Conservation (phyloP, 2,329 filamentous ascomycete species). For the Diaporthe citri region DNA sequence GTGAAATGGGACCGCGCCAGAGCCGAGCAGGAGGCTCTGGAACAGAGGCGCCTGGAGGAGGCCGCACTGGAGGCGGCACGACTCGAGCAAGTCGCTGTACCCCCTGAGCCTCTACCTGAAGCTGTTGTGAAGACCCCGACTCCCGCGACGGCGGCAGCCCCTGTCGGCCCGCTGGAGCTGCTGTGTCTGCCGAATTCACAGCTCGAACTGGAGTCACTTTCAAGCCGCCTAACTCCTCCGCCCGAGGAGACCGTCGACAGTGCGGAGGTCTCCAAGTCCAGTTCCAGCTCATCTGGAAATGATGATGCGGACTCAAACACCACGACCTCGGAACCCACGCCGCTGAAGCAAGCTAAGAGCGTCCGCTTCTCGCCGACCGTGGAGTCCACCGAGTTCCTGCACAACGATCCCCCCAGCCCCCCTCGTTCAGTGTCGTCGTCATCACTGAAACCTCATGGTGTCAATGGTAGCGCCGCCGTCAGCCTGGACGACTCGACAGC, state of each 20-base stretch:
- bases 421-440: conserved; percentile 41
- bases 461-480: neutral
- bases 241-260: conserved; percentile 30
- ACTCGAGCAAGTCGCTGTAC: neutral
- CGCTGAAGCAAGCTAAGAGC: conserved; percentile 67
- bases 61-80: conserved; percentile 48
- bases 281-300: conserved; percentile 37
- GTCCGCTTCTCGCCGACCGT: conserved; percentile 79
- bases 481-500: neutral
- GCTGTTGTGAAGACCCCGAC: neutral
- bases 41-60: conserved; percentile 71
- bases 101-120: neutral
- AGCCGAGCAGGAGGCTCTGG: conserved; percentile 85
- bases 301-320: conserved; percentile 39
- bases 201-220: conserved; percentile 47
- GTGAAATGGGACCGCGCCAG: conserved; percentile 94
- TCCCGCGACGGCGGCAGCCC: conserved; percentile 44
- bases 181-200: conserved; percentile 69
- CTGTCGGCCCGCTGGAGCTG: conserved; percentile 61
- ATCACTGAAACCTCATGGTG: neutral
- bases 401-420: conserved; percentile 65
- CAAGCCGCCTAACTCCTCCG: neutral
- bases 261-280: conserved; percentile 26
- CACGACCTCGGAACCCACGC: conserved; percentile 37
- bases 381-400: conserved; percentile 72